A percentile compares a stretch with the other conserved stretches of the same genome.
Evolutionary conservation across 2,329 filamentous ascomycete genomes (phyloP).

Genomic region (Basipetospora chlamydospora): DNA sequence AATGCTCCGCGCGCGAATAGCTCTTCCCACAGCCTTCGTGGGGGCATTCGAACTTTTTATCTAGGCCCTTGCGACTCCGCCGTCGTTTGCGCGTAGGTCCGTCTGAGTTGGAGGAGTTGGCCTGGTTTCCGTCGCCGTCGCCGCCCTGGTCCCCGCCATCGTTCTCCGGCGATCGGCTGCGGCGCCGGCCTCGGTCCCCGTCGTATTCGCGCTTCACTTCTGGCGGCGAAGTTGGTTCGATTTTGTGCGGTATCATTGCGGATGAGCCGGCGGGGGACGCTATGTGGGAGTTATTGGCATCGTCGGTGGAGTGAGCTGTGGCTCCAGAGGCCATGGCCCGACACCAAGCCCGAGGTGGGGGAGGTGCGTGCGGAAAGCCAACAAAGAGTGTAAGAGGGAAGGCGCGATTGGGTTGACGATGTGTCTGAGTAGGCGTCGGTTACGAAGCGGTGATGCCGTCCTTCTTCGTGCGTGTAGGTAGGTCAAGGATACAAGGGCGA

Average conservation of each 20-base stretch:
- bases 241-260: constrained; percentile 26
- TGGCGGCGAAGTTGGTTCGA: constrained; percentile 21
- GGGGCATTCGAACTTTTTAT: constrained; percentile 74
- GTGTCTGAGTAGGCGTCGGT: too few species aligned
- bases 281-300: constrained; percentile 19
- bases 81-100: constrained; percentile 45
- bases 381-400: too few species aligned
- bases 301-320: constrained; percentile 1
- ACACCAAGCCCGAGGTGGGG: too few species aligned
- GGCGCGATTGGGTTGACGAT: too few species aligned
- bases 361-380: too few species aligned
- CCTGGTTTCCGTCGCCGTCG: constrained; percentile 18
- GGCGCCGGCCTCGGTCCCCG: constrained; percentile 23
- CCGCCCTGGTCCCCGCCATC: constrained; percentile 26
- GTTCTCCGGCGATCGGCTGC: constrained; percentile 27
- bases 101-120: constrained; percentile 36
- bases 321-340: constrained; percentile 10
- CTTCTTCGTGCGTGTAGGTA: too few species aligned
- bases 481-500: too few species aligned
- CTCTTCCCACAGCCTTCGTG: constrained; percentile 84
- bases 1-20: constrained; percentile 89
- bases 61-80: constrained; percentile 61
- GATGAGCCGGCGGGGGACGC: constrained; percentile 23
- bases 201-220: constrained; percentile 25
- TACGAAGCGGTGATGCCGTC: too few species aligned